These are phyloP conservation scores for Tolypocladium pustulatum DNA, from an alignment of 2,329 filamentous ascomycete genomes.

Conservation along the genomic window DNA sequence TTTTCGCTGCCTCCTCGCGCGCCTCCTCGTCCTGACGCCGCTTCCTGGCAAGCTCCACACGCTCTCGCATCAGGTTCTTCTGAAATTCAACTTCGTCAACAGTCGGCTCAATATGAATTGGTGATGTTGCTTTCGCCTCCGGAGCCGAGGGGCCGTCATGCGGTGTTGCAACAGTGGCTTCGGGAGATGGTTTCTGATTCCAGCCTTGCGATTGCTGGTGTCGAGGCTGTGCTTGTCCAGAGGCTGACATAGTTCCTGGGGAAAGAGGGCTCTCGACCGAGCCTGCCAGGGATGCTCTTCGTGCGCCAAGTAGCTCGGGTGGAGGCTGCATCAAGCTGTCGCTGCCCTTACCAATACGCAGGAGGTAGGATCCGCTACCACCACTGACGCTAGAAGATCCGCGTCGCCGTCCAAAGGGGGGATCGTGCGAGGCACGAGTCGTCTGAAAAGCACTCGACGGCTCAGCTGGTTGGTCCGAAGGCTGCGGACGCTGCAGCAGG, in stretches of 20 bases:
- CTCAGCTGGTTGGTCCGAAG: conserved; percentile 61
- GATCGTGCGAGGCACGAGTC: conserved; percentile 55
- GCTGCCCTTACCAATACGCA: conserved; percentile 38
- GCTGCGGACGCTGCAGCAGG: conserved; percentile 63
- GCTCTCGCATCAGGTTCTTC: conserved; percentile 64
- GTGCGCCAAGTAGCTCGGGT: conserved; percentile 30
- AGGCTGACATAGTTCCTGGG: conserved; percentile 18
- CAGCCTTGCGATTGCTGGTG: conserved; percentile 15
- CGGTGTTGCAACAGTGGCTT: conserved; percentile 27
- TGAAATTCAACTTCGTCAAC: conserved; percentile 52
- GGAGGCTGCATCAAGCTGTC: conserved; percentile 30
- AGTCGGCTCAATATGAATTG: conserved; percentile 20
- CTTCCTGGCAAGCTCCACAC: conserved; percentile 58
- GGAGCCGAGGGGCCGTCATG: conserved; percentile 17
- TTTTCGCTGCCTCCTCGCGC: conserved; percentile 59
- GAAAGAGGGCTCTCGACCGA: conserved; percentile 41
- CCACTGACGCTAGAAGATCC: conserved; percentile 89
- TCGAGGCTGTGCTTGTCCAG: conserved; percentile 15
- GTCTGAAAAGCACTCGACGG: conserved; percentile 83
- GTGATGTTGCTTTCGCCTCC: conserved; percentile 19
- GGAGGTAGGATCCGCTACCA: conserved; percentile 60
- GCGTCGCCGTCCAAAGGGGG: conserved; percentile 62
- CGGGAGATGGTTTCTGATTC: conserved; percentile 31
- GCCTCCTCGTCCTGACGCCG: conserved; percentile 58
- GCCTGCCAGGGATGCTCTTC: conserved; percentile 38